Evolutionary conservation across 305 asterid species (phyloP).

Genomic region (Fraxinus nigra): DNA sequence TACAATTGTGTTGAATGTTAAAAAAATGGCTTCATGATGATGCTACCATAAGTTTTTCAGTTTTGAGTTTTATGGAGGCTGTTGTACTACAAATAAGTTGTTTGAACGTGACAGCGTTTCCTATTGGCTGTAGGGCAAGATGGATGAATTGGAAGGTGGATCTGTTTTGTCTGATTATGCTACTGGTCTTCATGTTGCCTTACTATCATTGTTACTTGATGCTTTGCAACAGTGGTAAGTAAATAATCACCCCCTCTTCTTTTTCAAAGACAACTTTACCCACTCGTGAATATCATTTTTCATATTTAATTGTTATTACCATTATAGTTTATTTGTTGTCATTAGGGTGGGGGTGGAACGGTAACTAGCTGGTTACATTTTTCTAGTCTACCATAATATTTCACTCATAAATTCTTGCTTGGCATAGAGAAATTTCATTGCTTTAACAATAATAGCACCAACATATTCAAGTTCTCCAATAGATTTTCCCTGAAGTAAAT

Average conservation of each 20-base stretch:
- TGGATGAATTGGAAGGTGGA: constrained; percentile 99
- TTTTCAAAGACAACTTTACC: constrained; percentile 6
- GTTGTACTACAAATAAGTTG: background rate
- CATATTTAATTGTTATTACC: background rate
- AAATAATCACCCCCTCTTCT: constrained; percentile 7
- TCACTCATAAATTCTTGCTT: background rate
- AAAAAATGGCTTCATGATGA: background rate
- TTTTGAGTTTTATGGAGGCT: constrained; percentile 6
- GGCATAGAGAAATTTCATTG: background rate
- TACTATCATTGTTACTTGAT: constrained; percentile 93
- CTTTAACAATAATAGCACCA: background rate
- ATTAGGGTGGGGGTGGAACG: background rate
- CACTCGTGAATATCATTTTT: constrained; percentile 5
- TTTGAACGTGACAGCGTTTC: constrained; percentile 16
- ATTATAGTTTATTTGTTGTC: background rate
- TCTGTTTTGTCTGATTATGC: constrained; percentile 80
- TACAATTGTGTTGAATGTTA: background rate
- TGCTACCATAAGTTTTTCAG: background rate
- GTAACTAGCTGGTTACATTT: constrained; percentile 10
- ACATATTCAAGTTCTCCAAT: background rate
- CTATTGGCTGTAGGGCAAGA: constrained; percentile 67
- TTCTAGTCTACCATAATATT: background rate
- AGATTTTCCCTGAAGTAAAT: background rate
- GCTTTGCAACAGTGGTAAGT: constrained; percentile 76
- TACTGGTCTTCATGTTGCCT: constrained; percentile 92